Percentiles rank a stretch among this genome's conserved stretches.
Conservation (phyloP, 2,329 filamentous ascomycete species). For the Polytolypa hystricis region DNA sequence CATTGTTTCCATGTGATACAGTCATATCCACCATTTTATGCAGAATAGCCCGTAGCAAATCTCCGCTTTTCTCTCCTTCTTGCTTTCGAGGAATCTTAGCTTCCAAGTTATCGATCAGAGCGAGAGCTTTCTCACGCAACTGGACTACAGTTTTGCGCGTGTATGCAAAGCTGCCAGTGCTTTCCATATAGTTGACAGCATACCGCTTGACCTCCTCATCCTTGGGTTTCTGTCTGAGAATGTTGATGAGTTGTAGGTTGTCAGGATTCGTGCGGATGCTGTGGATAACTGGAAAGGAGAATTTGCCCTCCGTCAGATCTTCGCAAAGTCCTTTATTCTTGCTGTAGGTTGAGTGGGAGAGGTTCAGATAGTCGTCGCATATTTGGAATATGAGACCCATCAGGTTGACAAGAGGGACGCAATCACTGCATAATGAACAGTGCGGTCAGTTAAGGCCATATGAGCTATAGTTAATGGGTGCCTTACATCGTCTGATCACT, state of each 20-base stretch:
- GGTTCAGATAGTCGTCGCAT: conserved; percentile 67
- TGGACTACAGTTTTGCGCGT: conserved; percentile 56
- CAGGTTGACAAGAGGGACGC: conserved; percentile 52
- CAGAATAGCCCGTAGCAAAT: conserved; percentile 53
- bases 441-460: conserved; percentile 5
- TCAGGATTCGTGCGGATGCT: conserved; percentile 39
- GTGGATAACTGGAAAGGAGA: conserved; percentile 23
- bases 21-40: conserved; percentile 48
- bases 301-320: conserved; percentile 23
- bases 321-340: conserved; percentile 73
- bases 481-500: conserved; percentile 12
- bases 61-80: conserved; percentile 1
- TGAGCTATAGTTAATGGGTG: no score
- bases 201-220: conserved; percentile 80
- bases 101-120: conserved; percentile 55
- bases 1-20: conserved; percentile 13
- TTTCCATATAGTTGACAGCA: conserved; percentile 82
- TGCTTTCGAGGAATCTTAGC: conserved; percentile 19
- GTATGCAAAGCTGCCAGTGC: conserved; percentile 81
- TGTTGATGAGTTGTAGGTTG: conserved; percentile 68
- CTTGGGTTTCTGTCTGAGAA: conserved; percentile 72
- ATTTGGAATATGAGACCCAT: conserved; percentile 27
- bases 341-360: conserved; percentile 54
- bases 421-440: conserved; percentile 17
- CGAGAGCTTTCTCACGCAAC: conserved; percentile 53